A percentile compares a stretch with the other conserved stretches of the same genome.
These are phyloP conservation scores for Metroxylon sagu DNA, from an alignment of 176 grass and related monocot species.

Conservation along the genomic window DNA sequence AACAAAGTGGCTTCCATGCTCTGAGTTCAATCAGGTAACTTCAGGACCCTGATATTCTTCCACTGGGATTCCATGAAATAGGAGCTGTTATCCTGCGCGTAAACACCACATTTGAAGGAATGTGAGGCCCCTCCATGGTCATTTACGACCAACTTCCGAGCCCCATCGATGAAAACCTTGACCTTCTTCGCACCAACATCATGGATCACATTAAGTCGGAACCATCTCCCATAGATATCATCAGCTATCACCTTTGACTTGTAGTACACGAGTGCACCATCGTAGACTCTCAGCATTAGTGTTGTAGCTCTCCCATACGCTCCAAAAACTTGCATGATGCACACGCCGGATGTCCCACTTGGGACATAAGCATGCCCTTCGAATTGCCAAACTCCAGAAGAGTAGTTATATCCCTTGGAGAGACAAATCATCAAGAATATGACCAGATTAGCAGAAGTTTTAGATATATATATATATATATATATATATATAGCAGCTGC, in stretches of 20 bases:
- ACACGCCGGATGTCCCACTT: slow-evolving; percentile 26
- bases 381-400: slow-evolving; percentile 43
- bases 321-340: slow-evolving; percentile 42
- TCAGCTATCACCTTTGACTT: slow-evolving; percentile 17
- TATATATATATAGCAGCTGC: too few species aligned
- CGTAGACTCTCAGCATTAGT: slow-evolving; percentile 47
- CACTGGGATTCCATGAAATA: slow-evolving; percentile 21
- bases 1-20: too few species aligned
- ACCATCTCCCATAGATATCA: slow-evolving; percentile 30
- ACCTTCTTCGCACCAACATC: slow-evolving; percentile 9
- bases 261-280: slow-evolving; percentile 29
- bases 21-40: too few species aligned
- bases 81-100: slow-evolving; percentile 14
- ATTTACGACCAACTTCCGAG: too few species aligned
- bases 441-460: too few species aligned
- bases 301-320: slow-evolving; percentile 13
- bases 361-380: slow-evolving; percentile 33
- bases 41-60: slow-evolving; percentile 19
- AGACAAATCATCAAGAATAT: not conserved
- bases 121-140: too few species aligned
- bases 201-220: slow-evolving; percentile 50
- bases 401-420: slow-evolving; percentile 28
- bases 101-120: slow-evolving; percentile 8
- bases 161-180: too few species aligned
- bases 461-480: too few species aligned